Evolutionary conservation across 345 rosid species (phyloP).

Genomic region (Gossypium longicalyx): DNA sequence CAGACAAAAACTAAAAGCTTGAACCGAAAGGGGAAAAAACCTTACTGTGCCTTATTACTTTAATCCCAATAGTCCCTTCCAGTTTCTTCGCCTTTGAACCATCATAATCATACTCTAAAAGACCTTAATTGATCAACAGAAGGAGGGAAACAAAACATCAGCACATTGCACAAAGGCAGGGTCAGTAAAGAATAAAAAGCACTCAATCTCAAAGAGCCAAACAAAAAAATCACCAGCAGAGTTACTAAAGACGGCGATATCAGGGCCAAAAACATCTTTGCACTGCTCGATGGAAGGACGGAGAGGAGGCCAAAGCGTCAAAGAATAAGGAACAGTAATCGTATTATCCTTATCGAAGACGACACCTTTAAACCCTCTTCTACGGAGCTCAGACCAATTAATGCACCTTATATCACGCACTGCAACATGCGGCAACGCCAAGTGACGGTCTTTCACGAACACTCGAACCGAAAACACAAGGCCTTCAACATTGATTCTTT

Average conservation of each 20-base stretch:
- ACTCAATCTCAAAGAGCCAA: background rate
- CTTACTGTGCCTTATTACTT: constrained; percentile 89
- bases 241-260: constrained; percentile 85
- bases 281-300: constrained; percentile 61
- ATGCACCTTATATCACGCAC: constrained; percentile 69
- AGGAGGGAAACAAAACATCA: constrained; percentile 7
- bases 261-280: constrained; percentile 74
- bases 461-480: constrained; percentile 59
- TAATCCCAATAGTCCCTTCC: constrained; percentile 80
- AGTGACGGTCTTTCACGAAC: constrained; percentile 53
- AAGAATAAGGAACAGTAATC: constrained; percentile 79
- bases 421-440: constrained; percentile 71
- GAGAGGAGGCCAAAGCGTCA: constrained; percentile 69
- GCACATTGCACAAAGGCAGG: constrained; percentile 10
- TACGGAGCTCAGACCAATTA: constrained; percentile 79
- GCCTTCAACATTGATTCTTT: constrained; percentile 81
- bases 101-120: constrained; percentile 81
- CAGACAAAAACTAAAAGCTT: background rate
- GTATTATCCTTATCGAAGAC: constrained; percentile 98
- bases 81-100: constrained; percentile 76
- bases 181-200: background rate
- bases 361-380: constrained; percentile 80
- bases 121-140: constrained; percentile 45
- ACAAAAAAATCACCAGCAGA: constrained; percentile 66
- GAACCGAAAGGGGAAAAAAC: background rate